Evolutionary conservation across 441 rosid species (phyloP).

Genomic region (Croton laevigatus): DNA sequence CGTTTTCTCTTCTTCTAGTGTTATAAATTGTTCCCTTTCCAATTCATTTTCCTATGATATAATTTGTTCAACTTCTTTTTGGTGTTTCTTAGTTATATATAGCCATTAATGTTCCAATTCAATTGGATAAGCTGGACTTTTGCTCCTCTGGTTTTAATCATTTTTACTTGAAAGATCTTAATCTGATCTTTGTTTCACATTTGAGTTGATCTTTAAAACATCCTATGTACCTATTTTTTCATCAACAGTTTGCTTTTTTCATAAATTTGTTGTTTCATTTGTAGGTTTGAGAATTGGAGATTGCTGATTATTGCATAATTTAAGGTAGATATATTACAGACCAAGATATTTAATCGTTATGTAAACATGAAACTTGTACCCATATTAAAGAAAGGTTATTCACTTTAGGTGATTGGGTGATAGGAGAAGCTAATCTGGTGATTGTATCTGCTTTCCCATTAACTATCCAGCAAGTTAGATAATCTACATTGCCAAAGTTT

Average conservation of each 20-base stretch:
- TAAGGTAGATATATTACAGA: slow-evolving; percentile 38
- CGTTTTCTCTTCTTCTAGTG: slow-evolving; percentile 36
- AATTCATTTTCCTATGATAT: neutral
- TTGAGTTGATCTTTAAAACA: neutral
- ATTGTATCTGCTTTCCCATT: slow-evolving; percentile 8
- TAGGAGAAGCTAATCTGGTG: slow-evolving; percentile 28
- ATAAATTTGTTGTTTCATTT: slow-evolving; percentile 25
- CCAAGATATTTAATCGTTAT: slow-evolving; percentile 8
- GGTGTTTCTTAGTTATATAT: slow-evolving; percentile 16
- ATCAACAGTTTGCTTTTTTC: slow-evolving; percentile 9
- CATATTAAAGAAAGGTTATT: neutral
- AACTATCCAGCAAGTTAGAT: slow-evolving; percentile 36
- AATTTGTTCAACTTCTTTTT: slow-evolving; percentile 1
- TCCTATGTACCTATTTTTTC: neutral
- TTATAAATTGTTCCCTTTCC: slow-evolving; percentile 16
- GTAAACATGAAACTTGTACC: slow-evolving; percentile 6
- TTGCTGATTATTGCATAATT: slow-evolving; percentile 36
- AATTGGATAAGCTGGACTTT: slow-evolving; percentile 20
- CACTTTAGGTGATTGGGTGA: slow-evolving; percentile 18
- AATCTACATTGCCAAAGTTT: slow-evolving; percentile 31
- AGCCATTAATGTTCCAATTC: slow-evolving; percentile 4
- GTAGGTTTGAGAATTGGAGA: slow-evolving; percentile 55
- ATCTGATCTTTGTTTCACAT: neutral
- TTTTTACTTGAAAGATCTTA: neutral
- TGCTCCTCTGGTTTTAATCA: neutral